Conservation (phyloP, 2,329 filamentous ascomycete genomes). For the Venturia oleaginea region DNA sequence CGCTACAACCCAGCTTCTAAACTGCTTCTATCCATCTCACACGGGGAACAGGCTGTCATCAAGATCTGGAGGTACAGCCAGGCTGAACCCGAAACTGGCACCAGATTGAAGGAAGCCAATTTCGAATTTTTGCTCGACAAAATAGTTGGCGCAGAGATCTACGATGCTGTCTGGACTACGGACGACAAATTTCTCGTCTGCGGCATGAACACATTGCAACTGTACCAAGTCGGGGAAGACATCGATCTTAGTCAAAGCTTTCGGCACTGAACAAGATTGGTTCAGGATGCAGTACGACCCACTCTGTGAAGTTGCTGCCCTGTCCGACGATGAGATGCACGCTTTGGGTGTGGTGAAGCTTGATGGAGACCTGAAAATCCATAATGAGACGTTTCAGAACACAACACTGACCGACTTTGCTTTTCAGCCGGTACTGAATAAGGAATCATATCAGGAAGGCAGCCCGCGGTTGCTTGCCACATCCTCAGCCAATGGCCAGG, state of each 20-base stretch:
- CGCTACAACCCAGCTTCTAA: slow-evolving; percentile 16
- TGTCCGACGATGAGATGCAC: slow-evolving; percentile 22
- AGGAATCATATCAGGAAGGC: slow-evolving; percentile 17
- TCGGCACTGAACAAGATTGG: slow-evolving; percentile 19
- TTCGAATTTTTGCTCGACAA: slow-evolving; percentile 3
- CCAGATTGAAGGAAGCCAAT: slow-evolving; percentile 4
- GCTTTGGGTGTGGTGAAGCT: slow-evolving; percentile 16
- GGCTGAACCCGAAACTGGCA: background rate
- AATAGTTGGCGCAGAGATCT: slow-evolving; percentile 21
- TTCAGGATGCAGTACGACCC: slow-evolving; percentile 29
- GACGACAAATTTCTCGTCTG: slow-evolving; percentile 36
- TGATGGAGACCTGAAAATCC: slow-evolving; percentile 27
- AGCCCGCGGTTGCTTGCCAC: slow-evolving; percentile 28
- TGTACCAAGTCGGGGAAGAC: slow-evolving; percentile 25
- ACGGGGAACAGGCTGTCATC: slow-evolving; percentile 26
- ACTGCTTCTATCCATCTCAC: slow-evolving; percentile 18
- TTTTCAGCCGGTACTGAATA: slow-evolving; percentile 26
- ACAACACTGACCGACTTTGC: slow-evolving; percentile 30
- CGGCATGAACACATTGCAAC: slow-evolving; percentile 31
- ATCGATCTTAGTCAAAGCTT: slow-evolving; percentile 4
- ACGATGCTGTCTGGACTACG: slow-evolving; percentile 37
- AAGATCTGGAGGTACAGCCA: slow-evolving; percentile 27
- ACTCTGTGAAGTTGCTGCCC: slow-evolving; percentile 31
- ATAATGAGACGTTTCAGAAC: slow-evolving; percentile 19
- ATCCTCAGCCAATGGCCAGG: slow-evolving; percentile 31